phyloP scores from a whole-genome alignment of 2,329 filamentous ascomycete genomes.

The Pseudogymnoascus sp. region DNA sequence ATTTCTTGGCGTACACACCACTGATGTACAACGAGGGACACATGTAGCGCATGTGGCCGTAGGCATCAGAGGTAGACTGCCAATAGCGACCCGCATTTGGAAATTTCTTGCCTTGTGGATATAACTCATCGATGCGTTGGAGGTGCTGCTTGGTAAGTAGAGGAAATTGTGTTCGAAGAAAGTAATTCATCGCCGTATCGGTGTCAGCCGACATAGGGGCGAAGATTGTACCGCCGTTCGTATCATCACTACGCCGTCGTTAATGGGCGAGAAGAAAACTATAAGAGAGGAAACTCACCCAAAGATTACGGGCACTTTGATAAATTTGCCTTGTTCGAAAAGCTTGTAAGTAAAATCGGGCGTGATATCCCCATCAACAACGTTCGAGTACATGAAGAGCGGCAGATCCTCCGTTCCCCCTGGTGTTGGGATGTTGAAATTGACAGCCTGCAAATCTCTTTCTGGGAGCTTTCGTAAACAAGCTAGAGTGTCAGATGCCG shows the following conservation, averaged over 20 bases:
- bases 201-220: conserved; percentile 43
- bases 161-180: conserved; percentile 52
- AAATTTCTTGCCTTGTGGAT: conserved; percentile 40
- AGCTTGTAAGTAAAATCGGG: conserved; percentile 42
- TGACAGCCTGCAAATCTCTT: conserved; percentile 36
- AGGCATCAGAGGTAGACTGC: conserved; percentile 49
- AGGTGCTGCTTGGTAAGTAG: conserved; percentile 45
- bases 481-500: conserved; percentile 31
- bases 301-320: conserved; percentile 47
- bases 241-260: conserved; percentile 38
- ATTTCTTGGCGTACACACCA: conserved; percentile 17
- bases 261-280: not conserved
- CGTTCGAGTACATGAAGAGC: conserved; percentile 47
- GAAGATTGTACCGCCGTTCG: conserved; percentile 60
- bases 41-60: conserved; percentile 59
- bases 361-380: conserved; percentile 47
- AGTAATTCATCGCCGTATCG: conserved; percentile 42
- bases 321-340: conserved; percentile 42
- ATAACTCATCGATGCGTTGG: conserved; percentile 44
- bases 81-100: conserved; percentile 49
- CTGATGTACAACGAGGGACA: conserved; percentile 53
- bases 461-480: conserved; percentile 41
- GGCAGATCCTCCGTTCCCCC: conserved; percentile 32
- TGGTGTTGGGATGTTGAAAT: conserved; percentile 33
- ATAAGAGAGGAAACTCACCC: conserved; percentile 20